Percentiles rank a stretch among this genome's conserved stretches.
These are phyloP conservation scores for Teratosphaeria destructans DNA, from an alignment of 2,329 filamentous ascomycete species.

Conservation along the genomic window DNA sequence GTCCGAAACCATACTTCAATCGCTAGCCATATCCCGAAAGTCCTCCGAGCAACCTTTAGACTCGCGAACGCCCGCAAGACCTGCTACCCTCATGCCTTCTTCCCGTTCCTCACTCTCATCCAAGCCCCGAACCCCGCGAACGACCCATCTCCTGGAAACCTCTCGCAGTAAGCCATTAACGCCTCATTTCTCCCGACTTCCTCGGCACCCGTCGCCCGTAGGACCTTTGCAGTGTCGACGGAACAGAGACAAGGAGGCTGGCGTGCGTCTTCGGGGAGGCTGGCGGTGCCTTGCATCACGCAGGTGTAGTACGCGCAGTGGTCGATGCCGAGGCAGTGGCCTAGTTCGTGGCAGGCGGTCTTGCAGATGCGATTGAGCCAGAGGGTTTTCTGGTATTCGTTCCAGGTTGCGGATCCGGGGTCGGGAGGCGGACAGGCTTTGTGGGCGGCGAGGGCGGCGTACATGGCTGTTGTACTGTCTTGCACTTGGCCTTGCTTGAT, in stretches of 20 bases:
- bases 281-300: slow-evolving; percentile 51
- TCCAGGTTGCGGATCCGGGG: background rate
- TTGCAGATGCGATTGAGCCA: slow-evolving; percentile 50
- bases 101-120: slow-evolving; percentile 18
- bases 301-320: slow-evolving; percentile 58
- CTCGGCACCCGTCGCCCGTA: slow-evolving; percentile 11
- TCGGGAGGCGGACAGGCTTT: background rate
- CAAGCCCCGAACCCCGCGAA: slow-evolving; percentile 40
- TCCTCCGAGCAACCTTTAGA: too few relatives aligned
- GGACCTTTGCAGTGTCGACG: slow-evolving; percentile 47
- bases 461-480: slow-evolving; percentile 4
- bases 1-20: too few relatives aligned
- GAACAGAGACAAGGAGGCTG: slow-evolving; percentile 56
- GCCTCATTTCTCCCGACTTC: slow-evolving; percentile 30
- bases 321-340: slow-evolving; percentile 57
- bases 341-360: slow-evolving; percentile 55
- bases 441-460: background rate
- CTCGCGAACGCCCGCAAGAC: too few relatives aligned
- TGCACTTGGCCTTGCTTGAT: slow-evolving; percentile 12
- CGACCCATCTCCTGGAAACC: slow-evolving; percentile 30
- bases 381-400: slow-evolving; percentile 17
- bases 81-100: too few relatives aligned
- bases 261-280: slow-evolving; percentile 47
- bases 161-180: slow-evolving; percentile 34
- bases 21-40: too few relatives aligned